phyloP scores from a whole-genome alignment of 108 stramenopile species.

The Nitzschia palea region DNA sequence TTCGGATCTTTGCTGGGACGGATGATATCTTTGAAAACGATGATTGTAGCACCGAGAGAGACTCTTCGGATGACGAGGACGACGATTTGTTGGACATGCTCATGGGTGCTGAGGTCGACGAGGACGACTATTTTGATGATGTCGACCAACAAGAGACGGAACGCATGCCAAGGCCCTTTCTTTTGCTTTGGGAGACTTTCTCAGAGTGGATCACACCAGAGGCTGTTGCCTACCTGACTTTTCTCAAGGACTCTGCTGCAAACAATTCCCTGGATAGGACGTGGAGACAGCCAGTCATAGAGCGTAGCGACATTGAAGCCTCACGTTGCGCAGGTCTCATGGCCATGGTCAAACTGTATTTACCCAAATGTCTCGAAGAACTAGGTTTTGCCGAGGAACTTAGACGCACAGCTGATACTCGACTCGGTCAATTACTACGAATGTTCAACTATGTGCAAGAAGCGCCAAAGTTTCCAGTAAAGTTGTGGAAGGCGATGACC shows the following conservation, averaged over 20 bases:
- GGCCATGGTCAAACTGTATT: conserved; percentile 67
- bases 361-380: conserved; percentile 54
- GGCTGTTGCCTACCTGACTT: conserved; percentile 16
- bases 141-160: conserved; percentile 5
- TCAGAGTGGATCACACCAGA: conserved; percentile 47
- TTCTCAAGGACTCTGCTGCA: background rate
- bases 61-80: conserved; percentile 14
- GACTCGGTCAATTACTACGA: conserved; percentile 56
- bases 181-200: conserved; percentile 40
- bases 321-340: conserved; percentile 69
- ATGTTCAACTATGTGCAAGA: conserved; percentile 59
- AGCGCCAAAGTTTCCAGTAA: conserved; percentile 50
- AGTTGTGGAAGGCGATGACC: conserved; percentile 71
- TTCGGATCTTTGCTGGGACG: conserved; percentile 25
- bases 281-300: conserved; percentile 28
- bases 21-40: conserved; percentile 33
- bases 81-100: conserved; percentile 30
- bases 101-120: conserved; percentile 19
- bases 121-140: conserved; percentile 6
- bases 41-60: conserved; percentile 16
- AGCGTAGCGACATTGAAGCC: conserved; percentile 54
- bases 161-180: conserved; percentile 25
- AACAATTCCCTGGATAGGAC: background rate
- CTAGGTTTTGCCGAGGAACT: conserved; percentile 19
- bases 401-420: conserved; percentile 40